These are phyloP conservation scores for Gilbertella persicaria DNA, from an alignment of 371 early-diverging fungal species.

Conservation along the genomic window DNA sequence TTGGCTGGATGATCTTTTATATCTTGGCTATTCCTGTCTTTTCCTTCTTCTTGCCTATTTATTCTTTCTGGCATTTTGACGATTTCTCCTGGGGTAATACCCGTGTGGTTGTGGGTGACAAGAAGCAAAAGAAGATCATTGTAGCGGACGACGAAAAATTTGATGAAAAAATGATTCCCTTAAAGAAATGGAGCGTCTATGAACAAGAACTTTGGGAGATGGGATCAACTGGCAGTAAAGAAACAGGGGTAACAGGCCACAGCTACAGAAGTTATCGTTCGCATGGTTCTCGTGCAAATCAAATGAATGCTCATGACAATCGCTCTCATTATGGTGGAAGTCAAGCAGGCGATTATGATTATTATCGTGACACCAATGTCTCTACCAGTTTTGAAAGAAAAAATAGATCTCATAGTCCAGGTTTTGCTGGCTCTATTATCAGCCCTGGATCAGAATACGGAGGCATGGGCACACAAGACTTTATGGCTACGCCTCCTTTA, in stretches of 20 bases:
- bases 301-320: conserved; percentile 38
- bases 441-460: conserved; percentile 37
- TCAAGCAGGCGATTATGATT: conserved; percentile 52
- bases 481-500: conserved; percentile 29
- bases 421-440: conserved; percentile 28
- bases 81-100: conserved; percentile 96
- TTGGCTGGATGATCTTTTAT: conserved; percentile 97
- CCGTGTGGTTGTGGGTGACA: conserved; percentile 73
- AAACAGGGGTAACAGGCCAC: conserved; percentile 51
- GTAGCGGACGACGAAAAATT: conserved; percentile 71
- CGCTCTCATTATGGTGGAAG: conserved; percentile 52
- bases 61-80: conserved; percentile 91
- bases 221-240: conserved; percentile 58
- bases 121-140: conserved; percentile 66
- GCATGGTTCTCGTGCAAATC: conserved; percentile 29
- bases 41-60: conserved; percentile 78
- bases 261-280: conserved; percentile 41
- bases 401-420: conserved; percentile 37
- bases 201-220: conserved; percentile 84
- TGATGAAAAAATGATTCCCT: conserved; percentile 85
- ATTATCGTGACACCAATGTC: conserved; percentile 48
- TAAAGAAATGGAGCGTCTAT: conserved; percentile 92
- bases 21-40: conserved; percentile 85
- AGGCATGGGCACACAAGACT: conserved; percentile 28
- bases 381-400: conserved; percentile 20